These are phyloP conservation scores for Russula dissimulans DNA, from an alignment of 768 basidiomycete species.

Conservation along the genomic window DNA sequence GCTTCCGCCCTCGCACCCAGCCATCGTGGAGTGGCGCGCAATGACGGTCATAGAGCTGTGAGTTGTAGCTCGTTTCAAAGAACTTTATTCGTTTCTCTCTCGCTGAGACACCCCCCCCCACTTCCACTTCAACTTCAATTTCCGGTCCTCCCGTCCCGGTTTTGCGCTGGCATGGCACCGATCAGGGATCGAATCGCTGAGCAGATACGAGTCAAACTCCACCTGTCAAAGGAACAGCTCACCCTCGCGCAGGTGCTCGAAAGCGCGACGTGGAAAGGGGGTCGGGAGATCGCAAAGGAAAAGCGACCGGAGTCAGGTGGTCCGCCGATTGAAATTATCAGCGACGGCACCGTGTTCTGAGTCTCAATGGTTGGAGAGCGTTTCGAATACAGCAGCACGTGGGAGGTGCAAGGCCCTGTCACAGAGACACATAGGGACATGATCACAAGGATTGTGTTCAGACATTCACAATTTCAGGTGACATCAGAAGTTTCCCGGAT, in stretches of 20 bases:
- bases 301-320: slow-evolving; percentile 67
- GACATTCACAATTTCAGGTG: background rate
- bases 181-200: slow-evolving; percentile 71
- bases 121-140: too few relatives aligned
- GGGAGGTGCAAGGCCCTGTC: slow-evolving; percentile 10
- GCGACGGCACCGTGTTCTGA: slow-evolving; percentile 77
- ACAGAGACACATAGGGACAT: slow-evolving; percentile 7
- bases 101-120: background rate
- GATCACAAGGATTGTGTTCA: background rate
- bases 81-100: background rate
- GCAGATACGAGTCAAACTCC: slow-evolving; percentile 52
- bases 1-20: slow-evolving; percentile 70
- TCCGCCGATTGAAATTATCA: slow-evolving; percentile 79
- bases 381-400: background rate
- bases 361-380: background rate
- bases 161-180: background rate
- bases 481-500: background rate
- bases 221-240: slow-evolving; percentile 43
- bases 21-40: slow-evolving; percentile 93
- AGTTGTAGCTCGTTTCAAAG: slow-evolving; percentile 21
- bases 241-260: slow-evolving; percentile 85
- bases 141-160: too few relatives aligned
- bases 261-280: slow-evolving; percentile 95
- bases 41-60: slow-evolving; percentile 91
- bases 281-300: slow-evolving; percentile 80